These are phyloP conservation scores for Cyclotella baltica DNA, from an alignment of 108 stramenopile genomes.

Conservation along the genomic window DNA sequence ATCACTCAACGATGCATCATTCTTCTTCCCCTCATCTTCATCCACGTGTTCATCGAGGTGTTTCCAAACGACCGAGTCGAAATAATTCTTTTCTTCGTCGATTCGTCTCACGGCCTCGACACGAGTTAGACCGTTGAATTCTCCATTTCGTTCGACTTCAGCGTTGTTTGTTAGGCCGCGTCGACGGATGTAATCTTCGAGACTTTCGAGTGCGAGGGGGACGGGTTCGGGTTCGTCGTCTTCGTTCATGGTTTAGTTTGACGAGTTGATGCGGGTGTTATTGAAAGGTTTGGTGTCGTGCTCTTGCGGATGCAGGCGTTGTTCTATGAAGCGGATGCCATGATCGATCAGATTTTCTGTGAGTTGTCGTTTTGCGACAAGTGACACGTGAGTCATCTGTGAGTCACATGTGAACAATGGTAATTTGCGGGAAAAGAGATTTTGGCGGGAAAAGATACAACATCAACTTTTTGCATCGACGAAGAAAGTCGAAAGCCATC, in stretches of 20 bases:
- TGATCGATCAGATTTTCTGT: too few species aligned
- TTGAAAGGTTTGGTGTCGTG: background rate
- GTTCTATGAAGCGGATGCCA: too few species aligned
- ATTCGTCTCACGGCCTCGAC: constrained; percentile 34
- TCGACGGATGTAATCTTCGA: constrained; percentile 51
- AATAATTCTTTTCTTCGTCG: constrained; percentile 35
- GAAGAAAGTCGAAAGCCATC: background rate
- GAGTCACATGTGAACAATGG: background rate
- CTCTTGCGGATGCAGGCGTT: too few species aligned
- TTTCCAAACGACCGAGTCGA: constrained; percentile 31
- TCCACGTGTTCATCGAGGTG: constrained; percentile 6
- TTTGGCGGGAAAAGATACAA: background rate
- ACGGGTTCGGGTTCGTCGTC: background rate
- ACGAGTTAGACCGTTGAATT: constrained; percentile 51
- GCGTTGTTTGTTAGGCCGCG: constrained; percentile 29
- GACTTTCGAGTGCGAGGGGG: constrained; percentile 44
- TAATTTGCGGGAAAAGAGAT: background rate
- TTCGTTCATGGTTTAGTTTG: background rate
- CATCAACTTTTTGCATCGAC: background rate
- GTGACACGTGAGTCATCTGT: background rate
- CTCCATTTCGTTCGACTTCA: constrained; percentile 30
- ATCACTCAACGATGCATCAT: background rate
- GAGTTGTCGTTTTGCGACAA: background rate
- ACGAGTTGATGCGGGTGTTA: background rate
- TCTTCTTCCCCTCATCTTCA: background rate